Evolutionary conservation across 179 eudicot species (phyloP), one percentile per base, ranked within the genome.

Genomic region (Sideroxylon spinosum): DNA sequence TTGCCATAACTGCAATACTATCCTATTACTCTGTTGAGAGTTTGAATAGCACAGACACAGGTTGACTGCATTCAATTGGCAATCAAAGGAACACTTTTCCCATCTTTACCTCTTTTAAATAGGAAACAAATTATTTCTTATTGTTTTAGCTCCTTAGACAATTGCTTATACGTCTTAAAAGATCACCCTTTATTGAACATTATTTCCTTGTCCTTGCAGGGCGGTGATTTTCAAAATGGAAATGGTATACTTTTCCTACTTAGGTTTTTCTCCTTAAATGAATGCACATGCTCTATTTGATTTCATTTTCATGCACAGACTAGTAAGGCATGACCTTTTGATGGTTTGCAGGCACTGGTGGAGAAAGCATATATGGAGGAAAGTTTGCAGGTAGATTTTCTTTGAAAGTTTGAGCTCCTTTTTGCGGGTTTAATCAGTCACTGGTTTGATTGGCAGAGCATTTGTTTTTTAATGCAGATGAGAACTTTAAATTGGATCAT

Each of bases 341-440:
- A 85, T 87, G 86, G 85, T 88, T 86, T 93, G 90, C 93, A 95
- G 99, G 98, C 87, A 91, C 98, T 81, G 97, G 99, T 84, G 99
- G 99, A 79, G 99, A 95, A 89, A 95, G 99, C 83, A 93, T 95
- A 28, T 95, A 95, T 81, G 98, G 98, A 78, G 92, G 93, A 78
- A 95, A 95, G 87, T 95, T 95, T 88, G 85, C 90, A 81, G 99
- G 99, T 95, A 85, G 17, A 52, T 28, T 78, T 72, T 62, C 4
- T 53, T 72, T 9, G 69, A 77, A 28, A 17, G 29, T 68, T 75
- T 78, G 46, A 64, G 13, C 49, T 46, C 69, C 29, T 28, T 48
- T 81, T 12, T 74, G 78, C 78, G 22, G 78, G 63, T 69, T 64
- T 61, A 49, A 61, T 76, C 73, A 26, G 14, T 10, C 81, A 69